phyloP scores from a whole-genome alignment of 192 early-diverging fungal species.

The Pecoramyces ruminantium region DNA sequence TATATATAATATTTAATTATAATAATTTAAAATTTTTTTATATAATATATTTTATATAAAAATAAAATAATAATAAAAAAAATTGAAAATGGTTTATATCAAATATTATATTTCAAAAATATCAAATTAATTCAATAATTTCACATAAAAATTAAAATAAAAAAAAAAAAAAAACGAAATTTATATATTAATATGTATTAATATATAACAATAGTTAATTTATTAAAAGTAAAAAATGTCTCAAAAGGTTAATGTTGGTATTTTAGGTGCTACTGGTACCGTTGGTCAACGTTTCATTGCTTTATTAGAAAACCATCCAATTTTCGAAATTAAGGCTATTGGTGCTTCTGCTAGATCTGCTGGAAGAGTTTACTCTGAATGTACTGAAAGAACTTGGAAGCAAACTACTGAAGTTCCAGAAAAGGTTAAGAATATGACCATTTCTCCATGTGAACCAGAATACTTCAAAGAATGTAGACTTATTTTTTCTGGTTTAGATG shows the following conservation, averaged over 20 bases:
- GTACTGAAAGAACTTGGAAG: conserved; percentile 67
- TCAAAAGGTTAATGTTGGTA: conserved; percentile 49
- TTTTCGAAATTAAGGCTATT: conserved; percentile 69
- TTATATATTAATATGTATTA: too few species aligned
- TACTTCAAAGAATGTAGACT: conserved; percentile 68
- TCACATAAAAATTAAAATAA: too few species aligned
- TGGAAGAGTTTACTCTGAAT: conserved; percentile 64
- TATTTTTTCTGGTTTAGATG: conserved; percentile 90
- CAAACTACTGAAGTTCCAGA: conserved; percentile 58
- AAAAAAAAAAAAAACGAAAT: too few species aligned
- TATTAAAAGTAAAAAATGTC: neutral
- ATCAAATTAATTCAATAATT: too few species aligned
- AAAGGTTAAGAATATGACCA: conserved; percentile 28
- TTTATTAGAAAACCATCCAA: conserved; percentile 69
- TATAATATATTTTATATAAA: too few species aligned
- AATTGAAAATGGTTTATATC: too few species aligned
- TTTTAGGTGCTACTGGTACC: conserved; percentile 94
- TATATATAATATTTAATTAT: too few species aligned
- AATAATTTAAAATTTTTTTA: too few species aligned
- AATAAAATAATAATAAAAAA: too few species aligned
- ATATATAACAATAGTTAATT: neutral
- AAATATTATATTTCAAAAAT: too few species aligned
- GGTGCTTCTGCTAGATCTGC: conserved; percentile 83
- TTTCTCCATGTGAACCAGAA: conserved; percentile 54
- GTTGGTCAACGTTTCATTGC: conserved; percentile 95